Conservation (phyloP, 331 rosid species). For the Malus hybrid region DNA sequence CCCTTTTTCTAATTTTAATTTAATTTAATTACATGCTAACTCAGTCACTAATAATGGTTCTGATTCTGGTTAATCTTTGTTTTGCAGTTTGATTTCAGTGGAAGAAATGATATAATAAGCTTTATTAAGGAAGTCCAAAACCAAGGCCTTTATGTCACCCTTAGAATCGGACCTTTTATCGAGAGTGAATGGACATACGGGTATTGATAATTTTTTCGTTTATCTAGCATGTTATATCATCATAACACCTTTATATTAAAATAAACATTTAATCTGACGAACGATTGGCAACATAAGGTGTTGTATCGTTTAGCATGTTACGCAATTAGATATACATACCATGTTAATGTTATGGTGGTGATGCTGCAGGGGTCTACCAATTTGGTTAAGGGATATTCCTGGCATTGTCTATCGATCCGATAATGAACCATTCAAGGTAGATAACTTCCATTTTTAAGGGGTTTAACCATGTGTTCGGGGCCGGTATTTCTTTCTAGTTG, state of each 20-base stretch:
- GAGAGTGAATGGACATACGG: conserved; percentile 82
- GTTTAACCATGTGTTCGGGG: not conserved
- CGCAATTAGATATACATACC: not conserved
- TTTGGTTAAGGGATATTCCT: conserved; percentile 74
- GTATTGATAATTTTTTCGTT: conserved; percentile 13
- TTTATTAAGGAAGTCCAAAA: conserved; percentile 70
- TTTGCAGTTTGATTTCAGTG: conserved; percentile 63
- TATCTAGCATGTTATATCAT: too few relatives aligned
- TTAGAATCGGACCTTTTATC: conserved; percentile 87
- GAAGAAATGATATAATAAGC: conserved; percentile 55
- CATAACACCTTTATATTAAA: too few relatives aligned
- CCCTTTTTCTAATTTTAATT: not conserved
- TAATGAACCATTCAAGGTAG: conserved; percentile 76
- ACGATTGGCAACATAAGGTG: too few relatives aligned
- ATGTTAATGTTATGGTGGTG: not conserved
- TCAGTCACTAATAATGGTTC: not conserved
- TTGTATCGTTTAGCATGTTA: not conserved
- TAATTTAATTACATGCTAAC: not conserved
- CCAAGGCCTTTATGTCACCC: conserved; percentile 67
- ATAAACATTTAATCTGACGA: too few relatives aligned
- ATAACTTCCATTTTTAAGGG: not conserved
- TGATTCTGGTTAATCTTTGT: not conserved
- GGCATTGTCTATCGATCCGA: conserved; percentile 68
- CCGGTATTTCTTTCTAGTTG: too few relatives aligned
- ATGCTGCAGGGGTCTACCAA: conserved; percentile 66